Base-by-base conservation (phyloP, 2,329 filamentous ascomycete species). In the Pseudonectria foliicola region DNA sequence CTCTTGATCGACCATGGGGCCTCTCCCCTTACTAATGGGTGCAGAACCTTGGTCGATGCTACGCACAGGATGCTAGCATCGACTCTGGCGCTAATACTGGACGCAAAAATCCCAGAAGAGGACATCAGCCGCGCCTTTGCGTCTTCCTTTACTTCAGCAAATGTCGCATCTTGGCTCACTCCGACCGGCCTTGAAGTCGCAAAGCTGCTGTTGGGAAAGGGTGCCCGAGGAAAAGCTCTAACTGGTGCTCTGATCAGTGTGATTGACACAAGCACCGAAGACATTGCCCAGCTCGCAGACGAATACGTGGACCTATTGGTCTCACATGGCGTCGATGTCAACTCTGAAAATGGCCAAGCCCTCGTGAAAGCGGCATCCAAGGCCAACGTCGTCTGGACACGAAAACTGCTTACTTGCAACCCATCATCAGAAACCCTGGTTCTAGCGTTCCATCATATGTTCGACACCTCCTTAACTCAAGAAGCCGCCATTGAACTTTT, bases 391-490 rank as follows among this genome's bases (percentile, higher is more conserved):
- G 58, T 62, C 10, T 64, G 80, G 43, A 68, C 75, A 3, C 58
- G 55, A 31, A 59, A 64, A 30, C 60, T 82, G 14, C 59, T 81
- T 6, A 54, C 61, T 4, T 62, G 68, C 34, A 63, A 65, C 7
- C 73, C 77, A 0, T 67, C 64, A 4, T 61, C 67, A 2, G 61
- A 66, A 29, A 63, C 73, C 0, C 54, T 81, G 2, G 68, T 68
- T 0, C 56, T 65, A 38, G 73, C 73, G 0, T 73, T 82, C 34
- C 70, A 73, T 13, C 67, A 63, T 24, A 67, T 82, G 2, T 73
- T 82, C 31, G 67, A 70, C 29, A 66, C 66, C 0, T 60, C 64
- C 0, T 51, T 71, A 1, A 50, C 66, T 3, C 71, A 79, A 38
- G 67, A 73, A 1, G 62, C 68, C 3, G 62, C 66, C 2, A 49